Percentiles rank a stretch among this genome's conserved stretches.
Conservation (phyloP, 495 filamentous ascomycete genomes). For the Trichoderma parareesei region DNA sequence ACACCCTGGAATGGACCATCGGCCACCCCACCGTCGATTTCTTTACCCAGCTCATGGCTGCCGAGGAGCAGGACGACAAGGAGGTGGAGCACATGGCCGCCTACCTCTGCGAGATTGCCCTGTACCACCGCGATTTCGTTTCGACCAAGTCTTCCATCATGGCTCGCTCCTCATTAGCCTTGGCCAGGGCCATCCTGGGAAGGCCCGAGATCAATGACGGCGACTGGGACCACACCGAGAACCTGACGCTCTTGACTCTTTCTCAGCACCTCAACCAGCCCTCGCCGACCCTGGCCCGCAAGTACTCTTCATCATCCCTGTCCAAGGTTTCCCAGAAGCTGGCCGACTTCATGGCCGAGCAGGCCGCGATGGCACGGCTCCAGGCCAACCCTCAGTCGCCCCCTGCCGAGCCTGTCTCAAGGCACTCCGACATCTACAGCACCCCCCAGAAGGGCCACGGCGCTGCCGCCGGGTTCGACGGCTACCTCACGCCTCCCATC, state of each 20-base stretch:
- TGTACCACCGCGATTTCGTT: constrained; percentile 96
- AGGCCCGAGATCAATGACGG: constrained; percentile 65
- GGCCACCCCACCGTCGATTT: constrained; percentile 92
- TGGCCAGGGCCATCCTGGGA: constrained; percentile 79
- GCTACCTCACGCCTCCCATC: constrained; percentile 90
- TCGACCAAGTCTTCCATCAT: constrained; percentile 82
- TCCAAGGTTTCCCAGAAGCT: constrained; percentile 75
- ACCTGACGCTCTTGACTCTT: constrained; percentile 67
- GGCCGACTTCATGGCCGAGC: constrained; percentile 77
- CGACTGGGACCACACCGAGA: constrained; percentile 76
- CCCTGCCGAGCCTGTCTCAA: constrained; percentile 47
- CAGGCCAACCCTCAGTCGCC: constrained; percentile 57
- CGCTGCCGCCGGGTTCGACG: constrained; percentile 56
- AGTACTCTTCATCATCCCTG: constrained; percentile 75
- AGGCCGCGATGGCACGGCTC: constrained; percentile 61
- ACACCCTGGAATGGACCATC: constrained; percentile 93
- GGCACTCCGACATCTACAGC: constrained; percentile 52
- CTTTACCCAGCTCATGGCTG: constrained; percentile 72
- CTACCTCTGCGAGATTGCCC: constrained; percentile 87
- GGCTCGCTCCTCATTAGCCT: constrained; percentile 75
- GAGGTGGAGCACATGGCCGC: constrained; percentile 92
- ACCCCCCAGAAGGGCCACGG: constrained; percentile 80
- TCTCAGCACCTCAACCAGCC: constrained; percentile 85
- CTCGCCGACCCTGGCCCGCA: constrained; percentile 75
- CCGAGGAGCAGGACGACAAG: constrained; percentile 62